Base-by-base conservation (phyloP, 148 eudicot genomes). In the Euryodendron excelsum region DNA sequence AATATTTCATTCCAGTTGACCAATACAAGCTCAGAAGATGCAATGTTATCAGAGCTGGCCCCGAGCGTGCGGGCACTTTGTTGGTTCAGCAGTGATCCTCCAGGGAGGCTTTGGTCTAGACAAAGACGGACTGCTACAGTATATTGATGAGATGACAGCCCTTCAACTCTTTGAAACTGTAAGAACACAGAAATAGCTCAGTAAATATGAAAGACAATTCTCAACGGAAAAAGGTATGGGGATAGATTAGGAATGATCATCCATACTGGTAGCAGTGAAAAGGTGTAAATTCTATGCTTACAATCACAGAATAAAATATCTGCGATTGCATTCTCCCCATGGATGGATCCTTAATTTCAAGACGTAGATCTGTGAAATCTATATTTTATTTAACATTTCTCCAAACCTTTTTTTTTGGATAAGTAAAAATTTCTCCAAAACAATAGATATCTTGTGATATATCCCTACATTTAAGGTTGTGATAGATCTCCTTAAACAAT, bases 61-160 rank as follows among this genome's bases (percentile, higher is more conserved):
- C 97, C 98, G 79, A 88, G 74, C 25, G 99, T 96, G 33, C 98
- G 98, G 61, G 92, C 99, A 84, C 88, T 88, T 87, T 93, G 99
- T 83, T 89, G 89, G 76, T 84, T 84, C 23, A 88, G 82, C 64
- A 64, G 75, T 69, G 80, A 75, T 76, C 82, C 89, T 77, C 82
- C 79, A 30, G 83, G 58, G 7, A 61, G 61, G 72, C 86, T 82
- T 75, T 86, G 90, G 53, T 87, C 85, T 37, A 75, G 83, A 70
- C 70, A 75, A 76, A 96, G 84, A 69, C 85, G 92, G 72, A 91
- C 84, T 68, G 87, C 92, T 41, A 93, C 87, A 69, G 89, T 80
- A 84, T 88, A 96, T 72, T 91, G 97, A 69, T 80, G 91, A 77
- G 94, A 88, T 48, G 91, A 86, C 81, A 93, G 76, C 28, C 91